Conservation (phyloP, 192 early-diverging fungal species). For the Umbelopsis ramanniana region DNA sequence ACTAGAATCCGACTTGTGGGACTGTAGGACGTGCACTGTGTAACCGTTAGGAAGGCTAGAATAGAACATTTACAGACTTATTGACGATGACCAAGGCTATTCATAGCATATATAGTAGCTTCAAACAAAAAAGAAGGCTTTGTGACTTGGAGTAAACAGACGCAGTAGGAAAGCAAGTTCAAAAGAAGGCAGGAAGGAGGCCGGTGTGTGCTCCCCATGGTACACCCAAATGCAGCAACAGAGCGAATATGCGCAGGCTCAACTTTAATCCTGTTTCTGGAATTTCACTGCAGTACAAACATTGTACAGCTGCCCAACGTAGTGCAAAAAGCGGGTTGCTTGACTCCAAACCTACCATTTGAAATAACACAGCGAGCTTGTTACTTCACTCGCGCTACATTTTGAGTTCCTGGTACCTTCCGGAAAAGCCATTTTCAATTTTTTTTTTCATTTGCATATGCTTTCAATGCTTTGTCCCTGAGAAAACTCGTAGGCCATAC, state of each 20-base stretch:
- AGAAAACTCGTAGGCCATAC: background rate
- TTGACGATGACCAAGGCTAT: background rate
- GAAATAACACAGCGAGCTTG: background rate
- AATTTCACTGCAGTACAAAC: background rate
- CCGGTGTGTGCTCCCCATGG: background rate
- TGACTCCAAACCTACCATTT: background rate
- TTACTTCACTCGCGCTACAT: background rate
- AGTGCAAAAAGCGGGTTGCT: background rate
- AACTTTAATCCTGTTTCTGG: background rate
- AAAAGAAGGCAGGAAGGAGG: background rate
- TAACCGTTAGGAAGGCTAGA: background rate
- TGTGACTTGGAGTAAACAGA: too few species aligned
- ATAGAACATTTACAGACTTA: background rate
- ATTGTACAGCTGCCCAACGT: background rate
- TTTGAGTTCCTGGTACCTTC: background rate
- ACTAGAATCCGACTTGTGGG: background rate
- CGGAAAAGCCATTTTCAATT: background rate
- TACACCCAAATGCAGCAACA: background rate
- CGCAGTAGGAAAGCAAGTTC: too few species aligned
- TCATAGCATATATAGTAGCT: background rate
- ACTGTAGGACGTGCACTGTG: slow-evolving; percentile 23
- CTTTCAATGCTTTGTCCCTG: background rate
- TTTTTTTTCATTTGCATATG: background rate
- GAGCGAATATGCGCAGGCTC: background rate
- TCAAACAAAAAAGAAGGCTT: too few species aligned